These are phyloP conservation scores for Colletotrichum sp. DNA, from an alignment of 2,329 filamentous ascomycete genomes.

Conservation along the genomic window DNA sequence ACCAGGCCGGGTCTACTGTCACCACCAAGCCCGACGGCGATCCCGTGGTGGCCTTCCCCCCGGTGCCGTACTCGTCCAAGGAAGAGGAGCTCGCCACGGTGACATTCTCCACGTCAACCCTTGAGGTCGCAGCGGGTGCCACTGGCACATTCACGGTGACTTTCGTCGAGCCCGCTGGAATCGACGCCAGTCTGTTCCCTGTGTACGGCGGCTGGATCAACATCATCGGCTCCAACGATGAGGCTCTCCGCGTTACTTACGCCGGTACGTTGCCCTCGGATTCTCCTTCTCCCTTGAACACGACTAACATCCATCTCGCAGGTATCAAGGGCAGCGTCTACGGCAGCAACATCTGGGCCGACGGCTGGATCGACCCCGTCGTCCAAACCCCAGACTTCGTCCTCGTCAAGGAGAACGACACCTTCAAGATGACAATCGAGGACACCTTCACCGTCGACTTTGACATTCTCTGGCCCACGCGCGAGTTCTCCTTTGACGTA, in stretches of 20 bases:
- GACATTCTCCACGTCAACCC: conserved; percentile 42
- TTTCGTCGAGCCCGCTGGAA: conserved; percentile 35
- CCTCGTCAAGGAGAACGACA: conserved; percentile 30
- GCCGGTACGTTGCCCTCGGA: background rate
- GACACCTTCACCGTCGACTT: conserved; percentile 5
- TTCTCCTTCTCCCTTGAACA: accelerated
- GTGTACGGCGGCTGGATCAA: conserved; percentile 30
- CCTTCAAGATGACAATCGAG: conserved; percentile 39
- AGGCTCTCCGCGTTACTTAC: conserved; percentile 27
- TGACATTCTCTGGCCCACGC: conserved; percentile 43
- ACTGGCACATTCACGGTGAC: conserved; percentile 49
- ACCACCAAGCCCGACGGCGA: conserved; percentile 50
- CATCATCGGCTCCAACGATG: conserved; percentile 27
- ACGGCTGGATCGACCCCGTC: conserved; percentile 21
- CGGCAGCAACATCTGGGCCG: conserved; percentile 32
- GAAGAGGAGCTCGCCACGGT: conserved; percentile 44
- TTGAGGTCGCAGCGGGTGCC: conserved; percentile 46
- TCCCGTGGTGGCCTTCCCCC: conserved; percentile 41
- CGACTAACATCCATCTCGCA: background rate
- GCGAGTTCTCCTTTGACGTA: conserved; percentile 36
- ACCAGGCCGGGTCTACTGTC: conserved; percentile 54
- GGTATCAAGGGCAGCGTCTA: conserved; percentile 37
- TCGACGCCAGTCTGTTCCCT: conserved; percentile 24
- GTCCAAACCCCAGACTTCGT: conserved; percentile 37
- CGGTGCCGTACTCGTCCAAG: conserved; percentile 34